phyloP scores from a whole-genome alignment of 2,329 filamentous ascomycete genomes.

The Blastomyces parvus region DNA sequence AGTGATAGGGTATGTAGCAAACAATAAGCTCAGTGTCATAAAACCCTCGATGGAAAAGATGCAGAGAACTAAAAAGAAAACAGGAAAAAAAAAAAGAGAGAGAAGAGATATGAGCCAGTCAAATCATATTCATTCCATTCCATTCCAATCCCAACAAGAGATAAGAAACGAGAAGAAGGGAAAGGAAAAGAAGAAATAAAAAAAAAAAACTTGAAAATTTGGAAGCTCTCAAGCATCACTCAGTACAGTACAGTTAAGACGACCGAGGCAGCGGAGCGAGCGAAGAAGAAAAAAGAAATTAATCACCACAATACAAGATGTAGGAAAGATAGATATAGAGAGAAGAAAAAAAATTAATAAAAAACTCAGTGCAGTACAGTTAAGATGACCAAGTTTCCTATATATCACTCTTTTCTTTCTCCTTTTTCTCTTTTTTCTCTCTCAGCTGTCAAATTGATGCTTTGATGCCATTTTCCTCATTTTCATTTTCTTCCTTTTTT shows the following conservation, averaged over 20 bases:
- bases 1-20: background rate
- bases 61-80: background rate
- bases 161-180: background rate
- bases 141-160: too few species aligned
- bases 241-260: constrained; percentile 17
- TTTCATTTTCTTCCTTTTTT: background rate
- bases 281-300: background rate
- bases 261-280: constrained; percentile 11
- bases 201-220: background rate
- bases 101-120: background rate
- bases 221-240: background rate
- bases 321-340: constrained; percentile 10
- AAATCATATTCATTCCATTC: background rate
- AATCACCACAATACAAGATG: constrained; percentile 23
- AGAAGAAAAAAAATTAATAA: constrained; percentile 9
- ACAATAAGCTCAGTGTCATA: background rate
- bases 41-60: background rate
- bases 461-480: background rate
- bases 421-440: background rate
- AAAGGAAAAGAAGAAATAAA: background rate
- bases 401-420: background rate
- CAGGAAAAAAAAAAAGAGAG: background rate
- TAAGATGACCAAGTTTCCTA: constrained; percentile 27
- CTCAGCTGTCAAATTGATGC: background rate
- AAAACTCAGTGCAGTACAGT: constrained; percentile 26